Conservation (phyloP, 306 rosid species). For the Coriaria nepalensis region DNA sequence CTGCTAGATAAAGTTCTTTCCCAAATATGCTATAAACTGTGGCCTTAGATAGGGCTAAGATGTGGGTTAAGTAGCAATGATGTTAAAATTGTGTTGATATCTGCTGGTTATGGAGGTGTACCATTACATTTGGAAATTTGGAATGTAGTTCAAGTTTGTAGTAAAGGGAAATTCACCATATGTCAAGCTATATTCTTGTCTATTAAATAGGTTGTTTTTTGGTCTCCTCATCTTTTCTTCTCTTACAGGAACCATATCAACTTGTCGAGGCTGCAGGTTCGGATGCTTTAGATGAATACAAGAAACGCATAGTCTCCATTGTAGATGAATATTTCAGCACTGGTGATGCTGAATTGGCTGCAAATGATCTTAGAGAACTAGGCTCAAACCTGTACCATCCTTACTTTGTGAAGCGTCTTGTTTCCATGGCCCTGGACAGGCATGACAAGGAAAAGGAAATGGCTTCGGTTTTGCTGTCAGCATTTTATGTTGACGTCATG, state of each 20-base stretch:
- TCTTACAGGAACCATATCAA: constrained; percentile 76
- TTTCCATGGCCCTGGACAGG: constrained; percentile 93
- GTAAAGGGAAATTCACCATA: too few relatives aligned
- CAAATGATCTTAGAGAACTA: constrained; percentile 79
- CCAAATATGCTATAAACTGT: too few relatives aligned
- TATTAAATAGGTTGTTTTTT: neutral
- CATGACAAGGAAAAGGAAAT: constrained; percentile 98
- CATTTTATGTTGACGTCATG: constrained; percentile 87
- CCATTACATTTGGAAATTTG: too few relatives aligned
- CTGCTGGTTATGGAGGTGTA: too few relatives aligned
- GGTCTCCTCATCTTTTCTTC: neutral
- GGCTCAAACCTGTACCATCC: constrained; percentile 84
- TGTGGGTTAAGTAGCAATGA: too few relatives aligned
- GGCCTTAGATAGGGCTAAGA: too few relatives aligned
- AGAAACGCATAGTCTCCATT: constrained; percentile 68
- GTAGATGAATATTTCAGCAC: constrained; percentile 87
- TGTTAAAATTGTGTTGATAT: too few relatives aligned
- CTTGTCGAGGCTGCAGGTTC: constrained; percentile 68
- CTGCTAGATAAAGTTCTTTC: neutral
- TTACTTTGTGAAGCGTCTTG: constrained; percentile 82
- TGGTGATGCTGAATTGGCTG: constrained; percentile 69
- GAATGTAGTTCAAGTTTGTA: too few relatives aligned
- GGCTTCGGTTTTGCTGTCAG: constrained; percentile 94
- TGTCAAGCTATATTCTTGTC: too few relatives aligned
- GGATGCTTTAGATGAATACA: constrained; percentile 88